Conservation (phyloP, 2,329 filamentous ascomycete genomes). For the Arthrobotrys sinensis region DNA sequence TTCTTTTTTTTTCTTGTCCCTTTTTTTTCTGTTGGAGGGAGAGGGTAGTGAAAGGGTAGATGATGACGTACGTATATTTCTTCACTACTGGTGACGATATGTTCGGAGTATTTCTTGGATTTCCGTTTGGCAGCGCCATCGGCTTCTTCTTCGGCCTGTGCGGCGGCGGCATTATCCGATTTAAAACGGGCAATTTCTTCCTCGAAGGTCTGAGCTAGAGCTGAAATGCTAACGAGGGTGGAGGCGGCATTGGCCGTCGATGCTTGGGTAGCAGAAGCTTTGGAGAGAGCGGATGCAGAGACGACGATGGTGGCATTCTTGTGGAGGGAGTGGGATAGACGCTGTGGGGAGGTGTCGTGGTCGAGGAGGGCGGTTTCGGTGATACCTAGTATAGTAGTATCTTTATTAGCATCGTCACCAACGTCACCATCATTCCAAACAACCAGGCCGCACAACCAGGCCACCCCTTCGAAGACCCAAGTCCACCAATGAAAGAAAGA, state of each 20-base stretch:
- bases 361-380: slow-evolving; percentile 73
- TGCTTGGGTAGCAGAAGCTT: slow-evolving; percentile 36
- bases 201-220: slow-evolving; percentile 67
- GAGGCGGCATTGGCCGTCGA: slow-evolving; percentile 69
- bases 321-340: slow-evolving; percentile 53
- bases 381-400: slow-evolving; percentile 72
- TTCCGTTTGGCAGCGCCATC: slow-evolving; percentile 40
- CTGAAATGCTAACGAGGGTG: slow-evolving; percentile 71
- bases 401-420: neutral
- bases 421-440: neutral
- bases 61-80: slow-evolving; percentile 59
- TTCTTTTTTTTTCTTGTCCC: neutral
- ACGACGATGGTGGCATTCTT: slow-evolving; percentile 60
- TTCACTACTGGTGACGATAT: slow-evolving; percentile 46
- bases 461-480: too few relatives aligned
- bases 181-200: slow-evolving; percentile 60
- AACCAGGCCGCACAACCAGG: neutral
- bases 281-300: slow-evolving; percentile 50
- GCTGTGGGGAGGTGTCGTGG: slow-evolving; percentile 59
- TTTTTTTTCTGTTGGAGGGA: neutral
- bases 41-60: slow-evolving; percentile 1
- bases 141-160: slow-evolving; percentile 29
- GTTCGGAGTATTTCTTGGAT: slow-evolving; percentile 44
- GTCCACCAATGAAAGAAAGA: too few relatives aligned
- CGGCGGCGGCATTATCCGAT: slow-evolving; percentile 51